Conservation (phyloP, 2,329 filamentous ascomycete genomes). For the Colletotrichum echinochloae region DNA sequence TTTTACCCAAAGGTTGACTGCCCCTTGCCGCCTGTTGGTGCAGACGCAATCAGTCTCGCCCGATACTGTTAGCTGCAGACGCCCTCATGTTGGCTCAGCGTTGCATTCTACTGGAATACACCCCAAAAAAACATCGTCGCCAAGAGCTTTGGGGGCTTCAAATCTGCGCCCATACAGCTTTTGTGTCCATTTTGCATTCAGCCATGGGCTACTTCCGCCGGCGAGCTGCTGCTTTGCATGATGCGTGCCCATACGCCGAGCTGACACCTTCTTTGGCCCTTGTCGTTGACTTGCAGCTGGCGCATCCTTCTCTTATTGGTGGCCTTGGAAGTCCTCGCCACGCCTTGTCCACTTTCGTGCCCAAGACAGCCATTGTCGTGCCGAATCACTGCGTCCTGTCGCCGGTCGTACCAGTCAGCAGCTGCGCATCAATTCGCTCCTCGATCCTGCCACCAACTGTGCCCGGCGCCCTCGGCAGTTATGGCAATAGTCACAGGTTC, state of each 20-base stretch:
- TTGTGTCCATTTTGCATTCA: conserved; percentile 7
- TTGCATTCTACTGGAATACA: conserved; percentile 1
- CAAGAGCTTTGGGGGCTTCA: not conserved
- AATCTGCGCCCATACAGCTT: not conserved
- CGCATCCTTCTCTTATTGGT: conserved; percentile 19
- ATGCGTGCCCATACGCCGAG: conserved; percentile 15
- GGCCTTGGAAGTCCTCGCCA: conserved; percentile 20
- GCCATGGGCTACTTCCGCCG: conserved; percentile 14
- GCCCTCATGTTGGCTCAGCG: not conserved
- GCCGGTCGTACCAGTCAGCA: conserved; percentile 33
- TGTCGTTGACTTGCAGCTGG: conserved; percentile 20
- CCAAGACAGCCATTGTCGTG: conserved; percentile 35
- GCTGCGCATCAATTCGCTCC: conserved; percentile 18
- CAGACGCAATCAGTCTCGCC: not conserved
- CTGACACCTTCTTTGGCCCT: conserved; percentile 34
- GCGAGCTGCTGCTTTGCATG: conserved; percentile 24
- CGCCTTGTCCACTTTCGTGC: conserved; percentile 12
- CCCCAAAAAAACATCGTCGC: not conserved
- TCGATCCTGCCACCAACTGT: not conserved
- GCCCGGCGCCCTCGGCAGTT: conserved; percentile 12
- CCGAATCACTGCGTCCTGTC: conserved; percentile 31
- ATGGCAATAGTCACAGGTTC: conserved; percentile 25
- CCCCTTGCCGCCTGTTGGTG: not conserved
- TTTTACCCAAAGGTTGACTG: not conserved
- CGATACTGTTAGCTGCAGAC: not conserved